Evolutionary conservation across 2,329 filamentous ascomycete genomes (phyloP), one percentile per base, ranked within the genome.

Genomic region (Cylindrodendrum hubeiense): DNA sequence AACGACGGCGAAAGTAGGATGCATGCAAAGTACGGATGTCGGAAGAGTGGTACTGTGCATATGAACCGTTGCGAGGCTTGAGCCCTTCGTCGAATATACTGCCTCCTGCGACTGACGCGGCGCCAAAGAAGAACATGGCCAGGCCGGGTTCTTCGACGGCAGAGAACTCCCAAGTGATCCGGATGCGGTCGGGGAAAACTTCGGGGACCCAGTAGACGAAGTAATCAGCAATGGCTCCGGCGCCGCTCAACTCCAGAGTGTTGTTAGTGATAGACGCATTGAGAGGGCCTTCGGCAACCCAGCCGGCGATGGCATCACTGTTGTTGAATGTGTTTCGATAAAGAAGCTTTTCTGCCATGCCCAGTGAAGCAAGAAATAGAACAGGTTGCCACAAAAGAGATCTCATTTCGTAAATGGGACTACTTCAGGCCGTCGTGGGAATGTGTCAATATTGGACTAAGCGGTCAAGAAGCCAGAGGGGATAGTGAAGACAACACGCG

Each of bases 41-140:
- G 53, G 71, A 49, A 0, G 71, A 73, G 54, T 73, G 71, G 19
- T 73, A 73, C 9, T 73, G 71, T 2, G 71, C 60, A 51, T 73
- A 73, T 5, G 71, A 67, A 0, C 71, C 71, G 6, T 73, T 73
- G 24, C 71, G 67, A 0, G 71, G 69, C 0, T 62, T 58, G 4
- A 73, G 60, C 19, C 34, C 58, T 17, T 67, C 58, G 30, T 68
- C 69, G 44, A 73, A 73, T 26, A 73, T 73, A 33, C 71, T 73
- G 4, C 70, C 70, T 2, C 71, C 71, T 5, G 49, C 60, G 1
- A 66, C 60, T 1, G 71, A 59, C 2, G 59, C 54, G 7, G 71
- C 69, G n/a, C 71, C 71, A 10, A 73, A 71, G 59, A 73, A 73
- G 9, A 73, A 68, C 33, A 73, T 73, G 10, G 71, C 71, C 0